A percentile compares a stretch with the other conserved stretches of the same genome.
These are phyloP conservation scores for Linnemannia elongata DNA, from an alignment of 192 early-diverging fungal species.

Conservation along the genomic window DNA sequence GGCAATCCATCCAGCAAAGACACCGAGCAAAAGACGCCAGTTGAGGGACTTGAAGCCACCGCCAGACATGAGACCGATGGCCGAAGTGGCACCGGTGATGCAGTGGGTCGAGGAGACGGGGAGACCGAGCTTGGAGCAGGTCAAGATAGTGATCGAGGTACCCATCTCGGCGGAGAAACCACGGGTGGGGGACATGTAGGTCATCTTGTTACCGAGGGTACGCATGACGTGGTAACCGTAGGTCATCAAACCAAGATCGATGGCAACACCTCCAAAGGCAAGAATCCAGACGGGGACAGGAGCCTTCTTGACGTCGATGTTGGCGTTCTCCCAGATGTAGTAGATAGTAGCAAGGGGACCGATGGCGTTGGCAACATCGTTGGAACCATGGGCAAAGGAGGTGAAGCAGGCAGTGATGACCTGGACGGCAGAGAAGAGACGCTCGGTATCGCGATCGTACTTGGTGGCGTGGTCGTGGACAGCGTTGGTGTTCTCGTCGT, in stretches of 20 bases:
- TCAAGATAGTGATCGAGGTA: constrained; percentile 82
- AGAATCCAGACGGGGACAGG: constrained; percentile 84
- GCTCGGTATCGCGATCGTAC: constrained; percentile 82
- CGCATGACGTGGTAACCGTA: constrained; percentile 85
- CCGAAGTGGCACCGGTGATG: constrained; percentile 82
- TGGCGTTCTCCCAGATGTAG: constrained; percentile 70
- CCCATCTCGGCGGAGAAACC: constrained; percentile 87
- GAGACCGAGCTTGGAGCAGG: constrained; percentile 81
- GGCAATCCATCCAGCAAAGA: constrained; percentile 79
- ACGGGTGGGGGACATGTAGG: constrained; percentile 84
- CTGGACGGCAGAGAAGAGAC: constrained; percentile 87
- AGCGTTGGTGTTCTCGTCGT: constrained; percentile 56
- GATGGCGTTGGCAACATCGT: constrained; percentile 90
- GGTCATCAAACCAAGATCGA: constrained; percentile 82
- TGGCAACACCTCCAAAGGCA: constrained; percentile 77
- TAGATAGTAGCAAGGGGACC: constrained; percentile 85
- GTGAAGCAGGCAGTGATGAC: constrained; percentile 85
- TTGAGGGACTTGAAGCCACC: constrained; percentile 73
- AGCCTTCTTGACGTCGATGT: constrained; percentile 64
- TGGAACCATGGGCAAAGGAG: constrained; percentile 88
- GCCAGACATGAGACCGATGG: constrained; percentile 78
- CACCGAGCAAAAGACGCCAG: constrained; percentile 79
- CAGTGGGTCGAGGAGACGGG: constrained; percentile 91
- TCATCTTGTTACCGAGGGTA: constrained; percentile 86
- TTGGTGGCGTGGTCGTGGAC: constrained; percentile 75